These are phyloP conservation scores for Zygosaccharomyces bailii DNA, from an alignment of 805 yeast genomes.

Conservation along the genomic window DNA sequence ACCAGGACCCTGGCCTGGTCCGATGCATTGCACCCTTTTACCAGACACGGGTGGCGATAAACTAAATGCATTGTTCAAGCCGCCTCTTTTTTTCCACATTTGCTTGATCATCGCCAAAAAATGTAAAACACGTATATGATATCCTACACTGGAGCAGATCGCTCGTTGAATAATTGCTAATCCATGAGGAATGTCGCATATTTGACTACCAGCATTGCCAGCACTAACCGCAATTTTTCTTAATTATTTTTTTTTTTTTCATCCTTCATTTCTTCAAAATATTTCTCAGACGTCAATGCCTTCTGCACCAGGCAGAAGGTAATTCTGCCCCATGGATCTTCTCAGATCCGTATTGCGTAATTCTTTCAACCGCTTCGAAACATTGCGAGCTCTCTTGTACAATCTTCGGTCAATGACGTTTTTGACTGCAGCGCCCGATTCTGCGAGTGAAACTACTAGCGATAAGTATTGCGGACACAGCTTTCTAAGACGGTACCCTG, in stretches of 20 bases:
- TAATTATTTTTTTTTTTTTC: neutral
- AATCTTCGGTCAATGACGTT: conserved; percentile 4
- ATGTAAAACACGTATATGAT: neutral
- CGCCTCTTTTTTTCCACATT: too few species aligned
- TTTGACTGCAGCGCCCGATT: neutral
- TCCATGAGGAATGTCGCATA: neutral
- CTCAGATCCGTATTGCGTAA: conserved; percentile 28
- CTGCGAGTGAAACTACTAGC: conserved; percentile 13
- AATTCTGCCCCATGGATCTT: conserved; percentile 33
- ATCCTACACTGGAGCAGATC: neutral
- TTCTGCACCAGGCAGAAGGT: conserved; percentile 9
- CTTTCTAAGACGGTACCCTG: conserved; percentile 18
- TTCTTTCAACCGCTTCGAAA: conserved; percentile 6
- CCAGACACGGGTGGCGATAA: neutral
- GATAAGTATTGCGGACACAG: conserved; percentile 17
- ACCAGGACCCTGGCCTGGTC: neutral
- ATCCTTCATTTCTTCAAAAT: neutral
- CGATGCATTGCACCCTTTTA: neutral
- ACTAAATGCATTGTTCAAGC: neutral
- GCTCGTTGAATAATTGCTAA: neutral
- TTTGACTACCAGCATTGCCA: neutral
- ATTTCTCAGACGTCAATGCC: neutral
- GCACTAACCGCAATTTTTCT: neutral
- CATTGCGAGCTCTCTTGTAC: neutral
- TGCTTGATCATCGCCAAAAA: neutral